Percentiles rank a stretch among this genome's conserved stretches.
These are phyloP conservation scores for Cylindrodendrum hubeiense DNA, from an alignment of 2,329 filamentous ascomycete genomes.

Conservation along the genomic window DNA sequence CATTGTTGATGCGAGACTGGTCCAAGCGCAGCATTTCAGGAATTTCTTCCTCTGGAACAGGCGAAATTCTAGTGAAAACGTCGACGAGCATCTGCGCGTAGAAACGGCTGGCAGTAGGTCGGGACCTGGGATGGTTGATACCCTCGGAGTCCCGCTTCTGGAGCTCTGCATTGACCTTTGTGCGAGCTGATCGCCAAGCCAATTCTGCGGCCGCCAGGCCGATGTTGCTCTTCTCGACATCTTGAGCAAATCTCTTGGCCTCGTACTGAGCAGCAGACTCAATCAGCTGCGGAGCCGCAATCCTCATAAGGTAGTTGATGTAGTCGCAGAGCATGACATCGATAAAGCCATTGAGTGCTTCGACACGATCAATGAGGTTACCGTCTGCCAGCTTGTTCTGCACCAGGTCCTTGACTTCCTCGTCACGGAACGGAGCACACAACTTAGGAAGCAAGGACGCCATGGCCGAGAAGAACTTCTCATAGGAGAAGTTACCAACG, in stretches of 20 bases:
- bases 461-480: slow-evolving; percentile 84
- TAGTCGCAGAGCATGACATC: slow-evolving; percentile 85
- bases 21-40: slow-evolving; percentile 84
- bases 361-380: slow-evolving; percentile 80
- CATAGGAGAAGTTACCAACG: slow-evolving; percentile 82
- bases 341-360: slow-evolving; percentile 80
- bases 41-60: slow-evolving; percentile 65
- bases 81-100: slow-evolving; percentile 83
- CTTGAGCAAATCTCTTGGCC: slow-evolving; percentile 76
- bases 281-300: slow-evolving; percentile 78
- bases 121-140: slow-evolving; percentile 70
- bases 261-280: slow-evolving; percentile 81
- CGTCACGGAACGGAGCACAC: slow-evolving; percentile 84
- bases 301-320: slow-evolving; percentile 82
- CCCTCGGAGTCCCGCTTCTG: slow-evolving; percentile 77
- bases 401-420: slow-evolving; percentile 76
- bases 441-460: slow-evolving; percentile 81
- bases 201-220: slow-evolving; percentile 70
- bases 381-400: slow-evolving; percentile 71
- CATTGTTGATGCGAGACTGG: slow-evolving; percentile 66
- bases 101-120: slow-evolving; percentile 76
- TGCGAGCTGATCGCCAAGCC: slow-evolving; percentile 75
- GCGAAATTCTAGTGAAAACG: slow-evolving; percentile 76
- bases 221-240: slow-evolving; percentile 68
- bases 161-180: slow-evolving; percentile 74